Conservation (phyloP, 192 early-diverging fungal genomes). For the Rhizophagus sp. region DNA sequence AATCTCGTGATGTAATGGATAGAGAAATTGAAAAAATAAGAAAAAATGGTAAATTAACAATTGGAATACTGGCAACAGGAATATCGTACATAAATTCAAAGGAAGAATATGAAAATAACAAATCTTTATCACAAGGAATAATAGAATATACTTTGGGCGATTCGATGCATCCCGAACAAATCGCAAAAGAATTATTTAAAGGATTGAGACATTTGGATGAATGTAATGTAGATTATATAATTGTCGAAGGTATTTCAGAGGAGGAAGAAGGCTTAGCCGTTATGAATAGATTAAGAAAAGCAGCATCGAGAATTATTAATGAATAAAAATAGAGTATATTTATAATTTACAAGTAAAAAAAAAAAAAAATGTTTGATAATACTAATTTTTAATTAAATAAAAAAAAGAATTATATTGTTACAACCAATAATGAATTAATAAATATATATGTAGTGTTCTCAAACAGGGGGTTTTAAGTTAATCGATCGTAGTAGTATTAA, state of each 20-base stretch:
- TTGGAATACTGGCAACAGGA: slow-evolving; percentile 9
- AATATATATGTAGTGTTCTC: neutral
- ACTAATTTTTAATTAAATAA: no score
- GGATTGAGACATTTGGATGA: slow-evolving; percentile 78
- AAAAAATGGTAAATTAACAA: slow-evolving; percentile 33
- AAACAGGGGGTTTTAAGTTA: neutral
- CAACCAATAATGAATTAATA: no score
- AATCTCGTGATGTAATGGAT: slow-evolving; percentile 23
- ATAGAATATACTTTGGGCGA: slow-evolving; percentile 60
- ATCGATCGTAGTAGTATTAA: neutral
- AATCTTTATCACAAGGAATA: slow-evolving; percentile 3
- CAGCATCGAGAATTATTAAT: slow-evolving; percentile 64
- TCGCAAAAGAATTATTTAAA: slow-evolving; percentile 82
- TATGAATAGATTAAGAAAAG: slow-evolving; percentile 95
- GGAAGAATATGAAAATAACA: neutral
- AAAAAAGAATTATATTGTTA: no score
- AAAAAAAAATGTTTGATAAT: no score
- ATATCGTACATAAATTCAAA: neutral
- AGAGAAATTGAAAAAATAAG: slow-evolving; percentile 36
- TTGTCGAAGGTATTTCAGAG: slow-evolving; percentile 92
- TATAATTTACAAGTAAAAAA: no score
- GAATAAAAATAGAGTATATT: neutral
- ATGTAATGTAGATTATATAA: slow-evolving; percentile 66
- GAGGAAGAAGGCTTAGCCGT: slow-evolving; percentile 89
- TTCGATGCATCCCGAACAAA: slow-evolving; percentile 48